These are phyloP conservation scores for Corylus avellana DNA, from an alignment of 306 rosid genomes.

Conservation along the genomic window DNA sequence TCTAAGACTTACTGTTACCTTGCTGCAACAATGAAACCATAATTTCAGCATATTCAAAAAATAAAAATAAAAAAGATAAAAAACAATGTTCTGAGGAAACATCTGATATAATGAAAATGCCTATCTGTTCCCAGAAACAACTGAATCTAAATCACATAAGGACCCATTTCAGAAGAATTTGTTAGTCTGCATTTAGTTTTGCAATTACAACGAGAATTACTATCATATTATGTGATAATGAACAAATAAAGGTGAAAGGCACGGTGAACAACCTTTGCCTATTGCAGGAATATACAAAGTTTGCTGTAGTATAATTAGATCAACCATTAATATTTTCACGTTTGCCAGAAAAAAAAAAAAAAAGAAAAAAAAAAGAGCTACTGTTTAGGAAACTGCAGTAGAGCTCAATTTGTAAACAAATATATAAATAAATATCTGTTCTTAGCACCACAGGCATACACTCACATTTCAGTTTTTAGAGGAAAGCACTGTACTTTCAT, in stretches of 20 bases:
- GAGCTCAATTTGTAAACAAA: not conserved
- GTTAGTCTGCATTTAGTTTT: not conserved
- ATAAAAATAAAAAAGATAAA: not conserved
- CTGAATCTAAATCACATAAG: not conserved
- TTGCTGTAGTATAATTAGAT: slow-evolving; percentile 1
- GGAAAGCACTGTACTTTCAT: not conserved
- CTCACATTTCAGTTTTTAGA: not conserved
- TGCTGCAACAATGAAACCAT: slow-evolving; percentile 58
- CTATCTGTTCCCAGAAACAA: not conserved
- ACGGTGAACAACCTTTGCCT: not conserved
- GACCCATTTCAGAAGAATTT: not conserved
- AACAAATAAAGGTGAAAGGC: not conserved
- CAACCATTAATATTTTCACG: not conserved
- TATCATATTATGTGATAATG: not conserved
- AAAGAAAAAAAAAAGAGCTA: no score
- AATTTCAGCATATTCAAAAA: slow-evolving; percentile 29
- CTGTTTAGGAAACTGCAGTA: not conserved
- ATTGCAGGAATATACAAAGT: not conserved
- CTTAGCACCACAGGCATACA: not conserved
- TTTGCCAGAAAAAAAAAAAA: not conserved
- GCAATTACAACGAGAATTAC: not conserved
- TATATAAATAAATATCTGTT: not conserved
- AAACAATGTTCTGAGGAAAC: not conserved
- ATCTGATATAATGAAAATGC: not conserved
- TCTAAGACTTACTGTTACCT: slow-evolving; percentile 81